Conservation (phyloP, 768 basidiomycete species). For the Naganishia vishniacii region DNA sequence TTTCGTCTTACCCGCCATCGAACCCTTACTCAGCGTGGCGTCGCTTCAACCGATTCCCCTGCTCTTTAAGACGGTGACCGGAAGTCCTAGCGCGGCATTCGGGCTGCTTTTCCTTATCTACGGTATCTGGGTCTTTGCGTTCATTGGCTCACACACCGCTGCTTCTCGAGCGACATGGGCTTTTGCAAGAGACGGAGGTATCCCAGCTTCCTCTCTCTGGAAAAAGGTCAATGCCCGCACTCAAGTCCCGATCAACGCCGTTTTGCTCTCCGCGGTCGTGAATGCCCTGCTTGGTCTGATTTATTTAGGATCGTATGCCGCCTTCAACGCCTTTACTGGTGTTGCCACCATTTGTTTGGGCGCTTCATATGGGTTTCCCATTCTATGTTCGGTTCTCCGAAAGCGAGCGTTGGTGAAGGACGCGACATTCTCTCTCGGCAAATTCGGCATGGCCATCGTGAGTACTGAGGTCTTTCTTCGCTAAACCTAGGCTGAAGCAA, state of each 20-base stretch:
- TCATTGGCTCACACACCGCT: constrained; percentile 63
- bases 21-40: constrained; percentile 57
- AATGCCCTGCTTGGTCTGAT: constrained; percentile 62
- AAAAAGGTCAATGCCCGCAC: constrained; percentile 51
- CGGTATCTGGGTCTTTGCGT: constrained; percentile 52
- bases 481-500: constrained; percentile 24
- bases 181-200: constrained; percentile 63
- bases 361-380: constrained; percentile 61
- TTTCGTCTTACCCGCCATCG: constrained; percentile 61
- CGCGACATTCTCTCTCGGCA: constrained; percentile 53
- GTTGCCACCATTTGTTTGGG: constrained; percentile 64
- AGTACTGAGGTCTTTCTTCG: constrained; percentile 16
- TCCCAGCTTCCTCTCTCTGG: constrained; percentile 57
- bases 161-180: constrained; percentile 68
- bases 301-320: constrained; percentile 57
- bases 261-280: constrained; percentile 58
- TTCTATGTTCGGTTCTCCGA: constrained; percentile 55
- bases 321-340: constrained; percentile 65
- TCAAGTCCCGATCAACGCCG: constrained; percentile 60
- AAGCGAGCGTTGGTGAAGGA: constrained; percentile 49
- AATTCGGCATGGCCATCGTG: constrained; percentile 37
- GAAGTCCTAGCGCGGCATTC: constrained; percentile 60
- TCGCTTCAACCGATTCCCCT: constrained; percentile 63
- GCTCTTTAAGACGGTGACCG: constrained; percentile 62
- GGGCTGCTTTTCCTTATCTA: constrained; percentile 54